Evolutionary conservation across 148 eudicot species (phyloP), one percentile per base, ranked within the genome.

Genomic region (Spergularia marina): DNA sequence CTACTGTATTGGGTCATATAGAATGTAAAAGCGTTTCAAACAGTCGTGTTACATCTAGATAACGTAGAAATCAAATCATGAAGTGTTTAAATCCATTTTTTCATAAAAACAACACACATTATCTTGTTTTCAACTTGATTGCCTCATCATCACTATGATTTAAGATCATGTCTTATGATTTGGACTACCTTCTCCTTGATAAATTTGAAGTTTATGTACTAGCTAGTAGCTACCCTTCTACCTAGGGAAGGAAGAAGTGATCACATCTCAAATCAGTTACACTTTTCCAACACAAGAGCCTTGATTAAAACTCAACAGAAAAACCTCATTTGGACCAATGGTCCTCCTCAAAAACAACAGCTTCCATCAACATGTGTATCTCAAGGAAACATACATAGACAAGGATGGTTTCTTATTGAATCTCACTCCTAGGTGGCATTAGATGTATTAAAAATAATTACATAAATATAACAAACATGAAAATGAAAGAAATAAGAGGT

Each of bases 321-420:
- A 76, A 71, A 0, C 80, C 68, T 64, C 53, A 64, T 70, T 76
- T 76, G 83, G 77, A 76, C 80, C 83, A 73, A 55, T 65, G 75
- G 83, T 81, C 67, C 64, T 65, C 72, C 14, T 60, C 16, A 34
- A 13, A 58, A 71, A 18, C 10, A 44, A 44, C 18, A 74, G 12
- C 55, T 58, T 58, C 62, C 47, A 57, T 40, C 79, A 65, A 52
- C 21, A 12, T 71, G 34, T 68, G 51, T 49, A 25, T 30, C 40
- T 68, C 71, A 67, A n/a, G 73, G 53, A 53, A 76, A 68, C 73
- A 67, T 44, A 51, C 70, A 65, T 68, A 30, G 78, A 79, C 67
- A 68, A 74, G 44, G 82, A 68, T 52, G 54, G n/a, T 67, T 73
- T 53, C 30, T 44, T 17, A 13, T 12, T 51, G 44, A 67, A 59